Base-by-base conservation (phyloP, 2,329 filamentous ascomycete species). In the Cladophialophora immunda region DNA sequence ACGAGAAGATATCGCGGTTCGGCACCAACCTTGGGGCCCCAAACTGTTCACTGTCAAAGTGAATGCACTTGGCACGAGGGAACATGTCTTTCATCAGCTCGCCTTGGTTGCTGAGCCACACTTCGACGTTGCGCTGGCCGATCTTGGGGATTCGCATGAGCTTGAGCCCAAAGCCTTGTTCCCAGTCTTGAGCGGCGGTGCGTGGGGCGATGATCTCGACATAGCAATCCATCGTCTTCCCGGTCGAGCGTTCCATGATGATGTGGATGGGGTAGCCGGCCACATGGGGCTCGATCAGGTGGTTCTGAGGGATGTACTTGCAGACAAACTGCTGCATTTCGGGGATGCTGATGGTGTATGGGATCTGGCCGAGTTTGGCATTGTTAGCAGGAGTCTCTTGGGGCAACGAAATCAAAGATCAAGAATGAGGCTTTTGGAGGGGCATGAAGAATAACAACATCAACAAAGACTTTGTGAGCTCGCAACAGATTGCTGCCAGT, bases 181-280 rank as follows among this genome's bases (percentile, higher is more conserved):
- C 70, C 8, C 81, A 75, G 53, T 78, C 78, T 7, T 73, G 69
- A 3, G 79, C 74, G 0, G 84, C 84, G 69, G 82, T 80, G 9
- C 52, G 64, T 1, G 61, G 45, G 4, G 73, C 76, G 2, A 71
- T 60, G 38, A 86, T 79, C 63, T 87, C 84, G 45, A 85, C 78
- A 69, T 79, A 87, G 66, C 79, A 83, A 60, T 86, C 83, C 79
- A 84, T 84, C 0, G 84, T 86, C 76, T 86, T 86, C 19, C 82
- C 83, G n/a, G 83, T 85, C 25, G 82, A 80, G 25, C 84, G 82
- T 68, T 87, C 85, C 84, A 86, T 86, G 65, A 86, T 83, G 68
- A 87, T 84, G 70, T 86, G 85, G n/a, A 86, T 77, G 0, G 83
- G 77, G 52, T 77, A 81, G 30, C 82, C 84, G n/a, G 66, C 54